Conservation (phyloP, 2,329 filamentous ascomycete species). For the Stemphylium vesicarium region DNA sequence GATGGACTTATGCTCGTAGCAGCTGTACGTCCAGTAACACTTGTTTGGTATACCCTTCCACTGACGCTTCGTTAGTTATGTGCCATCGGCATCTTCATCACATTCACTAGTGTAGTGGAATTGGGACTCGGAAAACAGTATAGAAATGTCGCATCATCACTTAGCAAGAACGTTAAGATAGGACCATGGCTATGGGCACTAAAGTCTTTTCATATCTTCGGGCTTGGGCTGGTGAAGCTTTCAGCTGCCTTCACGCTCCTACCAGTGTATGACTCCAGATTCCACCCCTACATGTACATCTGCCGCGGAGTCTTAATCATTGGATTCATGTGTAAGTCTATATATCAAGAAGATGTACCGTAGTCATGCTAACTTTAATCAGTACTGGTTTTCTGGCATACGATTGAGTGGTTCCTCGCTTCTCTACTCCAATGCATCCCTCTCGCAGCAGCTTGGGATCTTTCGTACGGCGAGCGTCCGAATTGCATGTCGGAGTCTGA, state of each 20-base stretch:
- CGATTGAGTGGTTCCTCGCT: constrained; percentile 51
- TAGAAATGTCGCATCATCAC: background rate
- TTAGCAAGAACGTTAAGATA: constrained; percentile 1
- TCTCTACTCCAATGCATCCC: constrained; percentile 56
- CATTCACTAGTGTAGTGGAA: constrained; percentile 12
- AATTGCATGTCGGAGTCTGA: constrained; percentile 43
- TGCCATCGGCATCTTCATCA: constrained; percentile 9
- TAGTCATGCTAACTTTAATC: constrained; percentile 5
- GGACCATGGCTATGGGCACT: constrained; percentile 12
- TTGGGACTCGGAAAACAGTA: constrained; percentile 54
- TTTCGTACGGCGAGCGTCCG: background rate
- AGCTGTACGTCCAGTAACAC: constrained; percentile 35
- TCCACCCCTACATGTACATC: constrained; percentile 44
- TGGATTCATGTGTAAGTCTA: constrained; percentile 49
- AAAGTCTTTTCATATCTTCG: constrained; percentile 50
- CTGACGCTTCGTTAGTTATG: constrained; percentile 5
- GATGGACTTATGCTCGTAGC: constrained; percentile 54
- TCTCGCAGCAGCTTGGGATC: constrained; percentile 54
- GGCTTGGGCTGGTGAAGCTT: constrained; percentile 55
- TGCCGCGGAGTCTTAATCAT: constrained; percentile 35
- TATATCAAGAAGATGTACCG: too few relatives aligned
- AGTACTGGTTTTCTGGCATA: constrained; percentile 42
- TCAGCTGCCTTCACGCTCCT: constrained; percentile 56
- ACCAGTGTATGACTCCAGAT: constrained; percentile 45
- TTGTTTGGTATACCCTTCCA: background rate